Evolutionary conservation across 2,329 filamentous ascomycete species (phyloP).

Genomic region (Hirsutella minnesotensis): DNA sequence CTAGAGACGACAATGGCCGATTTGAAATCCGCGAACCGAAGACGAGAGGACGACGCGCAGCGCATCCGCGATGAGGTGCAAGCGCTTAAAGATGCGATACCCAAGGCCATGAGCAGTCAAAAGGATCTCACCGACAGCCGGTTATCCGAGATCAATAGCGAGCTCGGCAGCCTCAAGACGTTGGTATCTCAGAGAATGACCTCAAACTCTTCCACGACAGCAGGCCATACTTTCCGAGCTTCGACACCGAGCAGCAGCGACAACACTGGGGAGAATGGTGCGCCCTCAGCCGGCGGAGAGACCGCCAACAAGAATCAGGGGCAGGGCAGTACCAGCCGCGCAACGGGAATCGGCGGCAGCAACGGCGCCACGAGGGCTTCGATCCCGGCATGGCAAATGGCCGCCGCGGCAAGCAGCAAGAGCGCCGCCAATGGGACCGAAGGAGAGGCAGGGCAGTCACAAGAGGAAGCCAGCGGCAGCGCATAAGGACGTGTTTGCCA

Average conservation of each 20-base stretch:
- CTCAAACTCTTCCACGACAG: conserved; percentile 16
- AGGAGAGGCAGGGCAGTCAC: conserved; percentile 5
- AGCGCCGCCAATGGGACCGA: conserved; percentile 16
- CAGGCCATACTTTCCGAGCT: conserved; percentile 11
- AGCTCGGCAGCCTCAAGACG: conserved; percentile 87
- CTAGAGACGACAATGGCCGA: conserved; percentile 74
- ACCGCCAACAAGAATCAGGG: conserved; percentile 21
- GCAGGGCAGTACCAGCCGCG: conserved; percentile 20
- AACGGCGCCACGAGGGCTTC: conserved; percentile 43
- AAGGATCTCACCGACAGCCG: conserved; percentile 73
- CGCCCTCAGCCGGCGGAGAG: conserved; percentile 15
- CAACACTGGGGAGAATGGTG: conserved; percentile 11
- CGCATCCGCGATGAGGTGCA: conserved; percentile 79
- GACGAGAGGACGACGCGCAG: conserved; percentile 78
- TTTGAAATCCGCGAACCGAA: conserved; percentile 68
- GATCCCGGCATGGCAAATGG: conserved; percentile 73
- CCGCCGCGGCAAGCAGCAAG: conserved; percentile 44
- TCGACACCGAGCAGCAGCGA: conserved; percentile 2
- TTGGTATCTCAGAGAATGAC: conserved; percentile 58
- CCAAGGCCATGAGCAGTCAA: conserved; percentile 78
- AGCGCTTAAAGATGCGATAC: conserved; percentile 71
- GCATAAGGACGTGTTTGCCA: background rate
- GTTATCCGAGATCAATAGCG: conserved; percentile 72
- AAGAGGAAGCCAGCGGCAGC: conserved; percentile 4
- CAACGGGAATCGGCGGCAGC: conserved; percentile 7